Conservation (phyloP, 2,329 filamentous ascomycete species). For the Elsinoe perseae region DNA sequence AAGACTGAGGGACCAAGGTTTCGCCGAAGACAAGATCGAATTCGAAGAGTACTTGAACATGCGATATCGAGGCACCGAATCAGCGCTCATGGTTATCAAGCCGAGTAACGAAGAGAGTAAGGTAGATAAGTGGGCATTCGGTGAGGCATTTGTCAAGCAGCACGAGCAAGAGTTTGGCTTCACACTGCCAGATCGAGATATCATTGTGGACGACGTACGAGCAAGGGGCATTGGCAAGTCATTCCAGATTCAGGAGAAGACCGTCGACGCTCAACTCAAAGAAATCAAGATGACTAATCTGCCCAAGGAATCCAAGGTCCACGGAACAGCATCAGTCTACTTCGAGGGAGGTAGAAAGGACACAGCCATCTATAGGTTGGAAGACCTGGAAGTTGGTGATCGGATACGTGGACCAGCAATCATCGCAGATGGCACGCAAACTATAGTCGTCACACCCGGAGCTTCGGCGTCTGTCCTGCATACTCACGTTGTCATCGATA, state of each 20-base stretch:
- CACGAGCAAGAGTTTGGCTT: slow-evolving; percentile 93
- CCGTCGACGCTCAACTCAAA: slow-evolving; percentile 74
- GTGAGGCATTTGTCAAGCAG: slow-evolving; percentile 73
- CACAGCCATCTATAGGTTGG: slow-evolving; percentile 76
- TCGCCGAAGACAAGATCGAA: slow-evolving; percentile 62
- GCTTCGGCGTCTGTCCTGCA: slow-evolving; percentile 69
- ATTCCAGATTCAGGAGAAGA: slow-evolving; percentile 69
- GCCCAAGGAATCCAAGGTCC: slow-evolving; percentile 53
- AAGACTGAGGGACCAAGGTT: slow-evolving; percentile 68
- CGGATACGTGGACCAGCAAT: slow-evolving; percentile 73
- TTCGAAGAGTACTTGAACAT: slow-evolving; percentile 94
- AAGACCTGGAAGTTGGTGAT: slow-evolving; percentile 64
- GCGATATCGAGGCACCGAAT: slow-evolving; percentile 84
- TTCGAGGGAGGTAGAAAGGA: slow-evolving; percentile 73
- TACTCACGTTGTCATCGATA: slow-evolving; percentile 84
- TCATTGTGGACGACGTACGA: slow-evolving; percentile 84
- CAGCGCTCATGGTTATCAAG: slow-evolving; percentile 80
- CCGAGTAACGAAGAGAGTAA: slow-evolving; percentile 55
- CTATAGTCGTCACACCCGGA: slow-evolving; percentile 77
- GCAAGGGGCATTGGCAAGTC: slow-evolving; percentile 85
- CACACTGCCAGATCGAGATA: slow-evolving; percentile 73
- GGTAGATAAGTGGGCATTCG: slow-evolving; percentile 72
- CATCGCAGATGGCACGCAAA: slow-evolving; percentile 81
- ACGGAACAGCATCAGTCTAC: slow-evolving; percentile 65
- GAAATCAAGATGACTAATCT: slow-evolving; percentile 54